phyloP scores from a whole-genome alignment of 805 yeast species.

The Ogataea zsoltii region DNA sequence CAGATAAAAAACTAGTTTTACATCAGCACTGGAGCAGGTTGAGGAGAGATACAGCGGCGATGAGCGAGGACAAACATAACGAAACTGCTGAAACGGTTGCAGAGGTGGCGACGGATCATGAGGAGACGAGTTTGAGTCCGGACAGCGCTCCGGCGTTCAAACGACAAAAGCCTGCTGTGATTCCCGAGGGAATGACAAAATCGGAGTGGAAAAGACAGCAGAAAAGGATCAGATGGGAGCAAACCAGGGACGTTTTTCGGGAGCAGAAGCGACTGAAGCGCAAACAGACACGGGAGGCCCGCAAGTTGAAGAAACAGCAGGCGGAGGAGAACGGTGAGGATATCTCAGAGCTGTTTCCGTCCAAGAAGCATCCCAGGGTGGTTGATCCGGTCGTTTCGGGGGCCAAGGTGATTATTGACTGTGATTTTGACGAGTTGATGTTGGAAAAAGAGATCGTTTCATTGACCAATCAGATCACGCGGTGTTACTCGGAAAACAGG shows the following conservation, averaged over 20 bases:
- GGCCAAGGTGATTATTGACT: constrained; percentile 70
- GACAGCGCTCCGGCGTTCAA: neutral
- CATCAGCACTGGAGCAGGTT: no score
- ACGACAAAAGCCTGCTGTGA: constrained; percentile 15
- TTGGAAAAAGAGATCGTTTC: constrained; percentile 68
- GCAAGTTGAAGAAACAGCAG: constrained; percentile 32
- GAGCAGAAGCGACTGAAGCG: constrained; percentile 56
- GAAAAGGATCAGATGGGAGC: constrained; percentile 56
- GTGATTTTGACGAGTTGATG: constrained; percentile 91
- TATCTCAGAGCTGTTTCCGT: constrained; percentile 35
- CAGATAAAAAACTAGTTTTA: no score
- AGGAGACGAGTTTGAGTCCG: no score
- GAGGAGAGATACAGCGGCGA: no score
- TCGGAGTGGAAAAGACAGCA: constrained; percentile 78
- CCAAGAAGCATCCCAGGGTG: constrained; percentile 33
- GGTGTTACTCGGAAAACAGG: constrained; percentile 79
- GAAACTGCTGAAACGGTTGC: neutral
- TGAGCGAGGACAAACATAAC: no score
- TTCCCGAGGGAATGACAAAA: constrained; percentile 88
- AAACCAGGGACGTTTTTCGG: constrained; percentile 59
- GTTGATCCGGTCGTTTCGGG: constrained; percentile 50
- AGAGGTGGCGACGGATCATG: no score
- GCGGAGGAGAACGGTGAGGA: constrained; percentile 43
- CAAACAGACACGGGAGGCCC: constrained; percentile 38
- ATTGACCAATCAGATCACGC: constrained; percentile 74